Evolutionary conservation across 108 stramenopile genomes (phyloP).

Genomic region (Discostella pseudostelligera): DNA sequence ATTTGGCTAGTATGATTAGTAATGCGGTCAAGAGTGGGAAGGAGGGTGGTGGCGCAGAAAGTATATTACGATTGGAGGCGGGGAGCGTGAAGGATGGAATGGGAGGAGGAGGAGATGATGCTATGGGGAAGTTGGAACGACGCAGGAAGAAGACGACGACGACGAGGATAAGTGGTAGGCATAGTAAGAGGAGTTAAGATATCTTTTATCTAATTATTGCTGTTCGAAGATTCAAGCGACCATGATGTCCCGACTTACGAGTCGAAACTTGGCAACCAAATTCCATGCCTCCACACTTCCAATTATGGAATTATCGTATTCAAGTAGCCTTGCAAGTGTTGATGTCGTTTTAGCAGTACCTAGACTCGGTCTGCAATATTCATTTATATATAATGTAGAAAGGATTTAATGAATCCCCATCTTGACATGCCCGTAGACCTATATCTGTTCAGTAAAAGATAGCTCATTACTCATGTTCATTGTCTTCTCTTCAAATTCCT

Average conservation of each 20-base stretch:
- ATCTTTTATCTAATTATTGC: not conserved
- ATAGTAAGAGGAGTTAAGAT: not conserved
- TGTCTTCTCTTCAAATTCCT: conserved; percentile 36
- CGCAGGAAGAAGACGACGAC: conserved; percentile 24
- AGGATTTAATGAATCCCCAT: too few relatives aligned
- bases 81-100: conserved; percentile 48
- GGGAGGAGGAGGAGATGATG: conserved; percentile 19
- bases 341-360: too few relatives aligned
- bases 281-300: too few relatives aligned
- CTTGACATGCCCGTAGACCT: too few relatives aligned
- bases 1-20: conserved; percentile 73
- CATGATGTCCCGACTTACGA: too few relatives aligned
- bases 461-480: conserved; percentile 17
- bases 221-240: too few relatives aligned
- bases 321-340: too few relatives aligned
- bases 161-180: not conserved
- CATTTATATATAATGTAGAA: too few relatives aligned
- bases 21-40: conserved; percentile 70
- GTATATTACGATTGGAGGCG: conserved; percentile 65
- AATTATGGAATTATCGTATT: too few relatives aligned
- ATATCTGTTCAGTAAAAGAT: too few relatives aligned
- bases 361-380: too few relatives aligned
- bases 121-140: conserved; percentile 30
- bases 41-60: conserved; percentile 45
- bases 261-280: too few relatives aligned